Evolutionary conservation across 2,329 filamentous ascomycete species (phyloP), one percentile per base, ranked within the genome.

Genomic region (Ampelomyces quisqualis): DNA sequence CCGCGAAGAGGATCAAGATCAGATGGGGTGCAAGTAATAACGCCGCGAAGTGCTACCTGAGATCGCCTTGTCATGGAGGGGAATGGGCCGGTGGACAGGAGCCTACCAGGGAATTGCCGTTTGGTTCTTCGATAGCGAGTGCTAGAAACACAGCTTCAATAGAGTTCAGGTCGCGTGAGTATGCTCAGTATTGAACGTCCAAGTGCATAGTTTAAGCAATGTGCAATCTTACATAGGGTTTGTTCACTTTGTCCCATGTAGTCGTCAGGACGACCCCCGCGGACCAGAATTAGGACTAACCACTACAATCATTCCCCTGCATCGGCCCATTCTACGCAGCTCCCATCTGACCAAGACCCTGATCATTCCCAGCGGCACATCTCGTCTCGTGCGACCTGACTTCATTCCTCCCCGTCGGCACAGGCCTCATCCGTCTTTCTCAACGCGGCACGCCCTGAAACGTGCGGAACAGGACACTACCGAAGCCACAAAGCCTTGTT

Each of bases 401-500:
- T 28, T 14, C 26, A 28, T 19, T 31, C 17, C 17, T n/a, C 9
- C 29, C 17, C 22, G 9, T 24, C 22, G 22, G 22, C 22, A 24
- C 6, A n/a, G 9, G 9, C 22, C n/a, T n/a, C 22, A 24, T 24
- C 29, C 29, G 17, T 15, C 15, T 19, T 19, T 19, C 9, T 11
- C 29, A 9, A 31, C 15, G 14, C 29, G 29, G 29, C 13, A 31
- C 29, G 10, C 19, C n/a, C 11, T n/a, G 11, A 7, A 18, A 31
- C 17, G 29, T 19, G 29, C 29, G 15, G 29, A 17, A 20, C 18
- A 31, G 7, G 17, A 17, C 17, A 20, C 15, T 31, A 31, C 29
- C 29, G 29, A 19, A 19, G 29, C 29, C 29, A 31, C 29, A 31
- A 19, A 19, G 17, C 29, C 17, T 31, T 31, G 29, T 31, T 20